Evolutionary conservation across 306 rosid species (phyloP).

Genomic region (Astragalus membranaceus): DNA sequence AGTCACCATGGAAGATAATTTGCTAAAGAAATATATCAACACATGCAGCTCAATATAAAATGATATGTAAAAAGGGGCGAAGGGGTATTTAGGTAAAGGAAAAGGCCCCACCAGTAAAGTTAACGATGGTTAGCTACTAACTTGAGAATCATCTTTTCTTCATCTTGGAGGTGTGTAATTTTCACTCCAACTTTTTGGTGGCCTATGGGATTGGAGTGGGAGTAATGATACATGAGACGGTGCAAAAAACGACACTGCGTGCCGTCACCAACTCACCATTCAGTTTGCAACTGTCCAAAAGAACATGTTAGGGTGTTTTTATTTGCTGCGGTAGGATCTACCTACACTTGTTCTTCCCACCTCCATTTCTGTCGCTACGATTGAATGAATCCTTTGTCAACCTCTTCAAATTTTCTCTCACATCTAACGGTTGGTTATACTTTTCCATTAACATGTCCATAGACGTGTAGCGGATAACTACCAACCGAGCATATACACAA

Average conservation of each 20-base stretch:
- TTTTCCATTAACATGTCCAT: background rate
- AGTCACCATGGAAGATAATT: too few species aligned
- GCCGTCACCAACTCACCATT: conserved; percentile 35
- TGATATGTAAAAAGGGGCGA: too few species aligned
- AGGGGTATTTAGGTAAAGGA: conserved; percentile 23
- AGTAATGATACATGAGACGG: conserved; percentile 45
- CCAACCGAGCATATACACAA: background rate
- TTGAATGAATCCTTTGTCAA: background rate
- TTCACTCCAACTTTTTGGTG: conserved; percentile 23
- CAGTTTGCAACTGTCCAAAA: conserved; percentile 32
- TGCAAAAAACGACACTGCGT: conserved; percentile 27
- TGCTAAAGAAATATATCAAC: too few species aligned
- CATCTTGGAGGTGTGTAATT: background rate
- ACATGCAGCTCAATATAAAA: too few species aligned
- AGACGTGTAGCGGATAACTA: background rate
- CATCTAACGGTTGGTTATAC: background rate
- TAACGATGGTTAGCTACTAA: background rate
- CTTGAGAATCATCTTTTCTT: conserved; percentile 23
- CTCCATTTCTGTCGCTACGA: background rate
- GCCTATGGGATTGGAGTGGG: conserved; percentile 21
- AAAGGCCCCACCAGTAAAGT: conserved; percentile 14
- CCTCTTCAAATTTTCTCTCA: too few species aligned
- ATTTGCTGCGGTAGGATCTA: conserved; percentile 14
- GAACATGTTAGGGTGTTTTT: conserved; percentile 38
- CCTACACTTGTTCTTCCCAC: background rate